Percentiles rank a stretch among this genome's conserved stretches.
phyloP scores from a whole-genome alignment of 2,329 filamentous ascomycete species.

The Fusarium nematophilum region DNA sequence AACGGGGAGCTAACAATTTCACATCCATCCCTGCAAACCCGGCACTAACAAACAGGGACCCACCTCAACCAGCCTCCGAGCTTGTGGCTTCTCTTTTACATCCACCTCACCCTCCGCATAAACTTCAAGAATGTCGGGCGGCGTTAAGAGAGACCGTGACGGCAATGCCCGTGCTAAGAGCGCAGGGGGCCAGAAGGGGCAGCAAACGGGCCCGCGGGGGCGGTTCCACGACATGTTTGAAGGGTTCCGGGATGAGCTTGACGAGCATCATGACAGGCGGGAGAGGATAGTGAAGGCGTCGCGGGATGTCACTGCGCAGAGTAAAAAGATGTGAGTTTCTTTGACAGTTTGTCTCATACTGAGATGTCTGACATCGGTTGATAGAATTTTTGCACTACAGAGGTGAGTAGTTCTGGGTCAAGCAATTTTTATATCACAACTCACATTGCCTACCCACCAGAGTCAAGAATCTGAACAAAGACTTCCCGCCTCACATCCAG shows the following conservation, averaged over 20 bases:
- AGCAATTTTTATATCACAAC: conserved; percentile 7
- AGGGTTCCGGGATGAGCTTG: conserved; percentile 85
- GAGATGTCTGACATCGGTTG: conserved; percentile 6
- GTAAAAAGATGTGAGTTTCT: conserved; percentile 90
- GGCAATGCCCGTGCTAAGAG: conserved; percentile 60
- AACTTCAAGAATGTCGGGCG: conserved; percentile 49
- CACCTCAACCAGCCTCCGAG: conserved; percentile 34
- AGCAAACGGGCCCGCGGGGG: conserved; percentile 50
- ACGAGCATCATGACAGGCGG: conserved; percentile 92
- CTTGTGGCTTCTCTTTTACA: too few relatives aligned
- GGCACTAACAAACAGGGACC: conserved; percentile 34
- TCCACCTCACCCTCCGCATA: background rate
- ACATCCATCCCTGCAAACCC: conserved; percentile 35
- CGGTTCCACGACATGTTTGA: conserved; percentile 82
- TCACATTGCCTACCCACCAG: conserved; percentile 57
- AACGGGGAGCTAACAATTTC: conserved; percentile 39
- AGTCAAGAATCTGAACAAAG: conserved; percentile 70
- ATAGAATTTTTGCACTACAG: conserved; percentile 55
- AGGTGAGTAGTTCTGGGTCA: conserved; percentile 43
- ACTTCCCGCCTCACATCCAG: conserved; percentile 75
- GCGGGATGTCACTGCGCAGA: conserved; percentile 90
- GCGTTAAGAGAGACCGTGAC: conserved; percentile 65
- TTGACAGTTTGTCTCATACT: too few relatives aligned
- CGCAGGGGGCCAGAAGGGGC: conserved; percentile 35
- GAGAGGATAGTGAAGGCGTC: conserved; percentile 92